Evolutionary conservation across 2,329 filamentous ascomycete species (phyloP).

Genomic region (Beauveria sp.): DNA sequence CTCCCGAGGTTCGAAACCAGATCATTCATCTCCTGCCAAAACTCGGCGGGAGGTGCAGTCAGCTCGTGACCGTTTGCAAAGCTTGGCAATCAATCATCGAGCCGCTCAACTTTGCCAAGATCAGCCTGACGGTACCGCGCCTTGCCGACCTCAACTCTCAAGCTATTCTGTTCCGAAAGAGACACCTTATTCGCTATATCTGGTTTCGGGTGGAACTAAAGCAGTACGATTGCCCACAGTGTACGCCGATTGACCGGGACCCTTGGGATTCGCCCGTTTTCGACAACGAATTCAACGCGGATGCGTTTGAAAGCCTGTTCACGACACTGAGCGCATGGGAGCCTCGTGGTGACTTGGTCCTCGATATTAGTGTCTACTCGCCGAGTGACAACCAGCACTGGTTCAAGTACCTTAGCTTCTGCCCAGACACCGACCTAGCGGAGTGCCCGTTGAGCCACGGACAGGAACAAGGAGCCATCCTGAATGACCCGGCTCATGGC

Average conservation of each 20-base stretch:
- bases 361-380: conserved; percentile 32
- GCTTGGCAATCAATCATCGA: conserved; percentile 20
- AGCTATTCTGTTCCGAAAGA: conserved; percentile 17
- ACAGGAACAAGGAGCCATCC: conserved; percentile 14
- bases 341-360: conserved; percentile 22
- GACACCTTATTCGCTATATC: conserved; percentile 19
- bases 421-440: conserved; percentile 12
- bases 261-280: conserved; percentile 2
- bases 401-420: conserved; percentile 26
- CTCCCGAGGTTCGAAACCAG: not conserved
- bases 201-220: conserved; percentile 24
- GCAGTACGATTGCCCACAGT: conserved; percentile 18
- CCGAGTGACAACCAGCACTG: conserved; percentile 27
- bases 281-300: conserved; percentile 20
- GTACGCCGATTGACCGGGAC: not conserved
- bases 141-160: conserved; percentile 5
- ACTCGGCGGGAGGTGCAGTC: not conserved
- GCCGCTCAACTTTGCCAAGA: conserved; percentile 20
- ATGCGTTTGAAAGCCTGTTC: conserved; percentile 24
- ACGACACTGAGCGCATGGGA: conserved; percentile 24
- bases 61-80: conserved; percentile 12
- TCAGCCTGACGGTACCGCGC: conserved; percentile 17
- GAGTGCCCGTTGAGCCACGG: conserved; percentile 8
- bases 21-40: not conserved
- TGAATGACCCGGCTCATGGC: conserved; percentile 21